phyloP scores from a whole-genome alignment of 2,329 filamentous ascomycete genomes.

The Ilyonectria destructans region DNA sequence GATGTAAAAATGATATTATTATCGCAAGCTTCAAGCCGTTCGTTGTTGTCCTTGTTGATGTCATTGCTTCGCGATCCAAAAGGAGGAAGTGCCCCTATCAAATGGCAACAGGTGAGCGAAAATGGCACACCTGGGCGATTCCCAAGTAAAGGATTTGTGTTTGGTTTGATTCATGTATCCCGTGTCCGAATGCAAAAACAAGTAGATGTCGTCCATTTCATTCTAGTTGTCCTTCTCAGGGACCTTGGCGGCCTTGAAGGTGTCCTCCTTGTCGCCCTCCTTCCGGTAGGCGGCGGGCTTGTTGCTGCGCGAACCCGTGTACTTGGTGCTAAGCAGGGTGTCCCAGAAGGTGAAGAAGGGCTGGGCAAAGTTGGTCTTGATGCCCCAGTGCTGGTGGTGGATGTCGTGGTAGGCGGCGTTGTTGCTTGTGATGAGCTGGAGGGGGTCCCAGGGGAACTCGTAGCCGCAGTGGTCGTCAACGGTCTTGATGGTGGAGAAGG shows the following conservation, averaged over 20 bases:
- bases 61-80: constrained; percentile 42
- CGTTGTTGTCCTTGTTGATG: constrained; percentile 37
- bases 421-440: constrained; percentile 93
- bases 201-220: constrained; percentile 42
- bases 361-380: constrained; percentile 95
- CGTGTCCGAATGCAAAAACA: constrained; percentile 39
- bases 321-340: constrained; percentile 84
- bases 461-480: constrained; percentile 99
- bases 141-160: constrained; percentile 32
- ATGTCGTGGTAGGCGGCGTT: constrained; percentile 98
- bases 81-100: constrained; percentile 31
- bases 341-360: constrained; percentile 99
- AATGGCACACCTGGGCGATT: constrained; percentile 41
- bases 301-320: constrained; percentile 75
- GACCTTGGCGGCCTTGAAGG: constrained; percentile 34
- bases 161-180: constrained; percentile 41
- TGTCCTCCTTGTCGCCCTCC: constrained; percentile 44
- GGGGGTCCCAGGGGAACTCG: constrained; percentile 92
- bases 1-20: constrained; percentile 45
- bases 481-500: constrained; percentile 92
- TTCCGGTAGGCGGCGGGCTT: constrained; percentile 56
- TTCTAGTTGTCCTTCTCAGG: constrained; percentile 35
- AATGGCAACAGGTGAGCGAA: constrained; percentile 27
- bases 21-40: constrained; percentile 45
- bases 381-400: constrained; percentile 98